Percentiles rank a stretch among this genome's conserved stretches.
Evolutionary conservation across 306 rosid genomes (phyloP).

Genomic region (Erythrophleum fordii): DNA sequence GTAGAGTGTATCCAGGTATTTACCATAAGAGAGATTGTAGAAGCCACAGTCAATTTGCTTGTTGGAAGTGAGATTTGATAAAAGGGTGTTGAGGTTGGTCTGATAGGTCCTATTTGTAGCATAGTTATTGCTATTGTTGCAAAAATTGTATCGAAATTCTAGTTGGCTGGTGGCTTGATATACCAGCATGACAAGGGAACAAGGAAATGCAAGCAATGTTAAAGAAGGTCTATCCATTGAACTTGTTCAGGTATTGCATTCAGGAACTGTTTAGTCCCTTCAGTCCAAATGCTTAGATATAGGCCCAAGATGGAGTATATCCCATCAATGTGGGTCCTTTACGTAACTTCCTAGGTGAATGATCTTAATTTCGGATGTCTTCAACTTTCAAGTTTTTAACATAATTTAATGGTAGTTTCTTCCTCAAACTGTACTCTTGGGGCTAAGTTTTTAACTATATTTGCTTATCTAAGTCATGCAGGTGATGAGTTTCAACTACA

Average conservation of each 20-base stretch:
- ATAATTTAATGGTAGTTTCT: too few species aligned
- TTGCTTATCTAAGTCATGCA: too few species aligned
- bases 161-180: constrained; percentile 3
- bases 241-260: not conserved
- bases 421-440: too few species aligned
- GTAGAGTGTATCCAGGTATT: constrained; percentile 2
- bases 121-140: not conserved
- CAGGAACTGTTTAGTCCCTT: not conserved
- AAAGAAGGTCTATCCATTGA: not conserved
- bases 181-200: not conserved
- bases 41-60: constrained; percentile 36
- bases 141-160: not conserved
- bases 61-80: constrained; percentile 34
- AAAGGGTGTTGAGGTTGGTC: constrained; percentile 26
- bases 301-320: not conserved
- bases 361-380: too few species aligned
- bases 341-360: too few species aligned
- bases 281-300: not conserved
- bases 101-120: constrained; percentile 10
- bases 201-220: not conserved
- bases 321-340: not conserved
- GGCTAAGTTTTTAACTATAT: too few species aligned
- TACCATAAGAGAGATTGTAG: constrained; percentile 38
- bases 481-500: too few species aligned
- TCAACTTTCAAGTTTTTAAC: too few species aligned